Base-by-base conservation (phyloP, 495 filamentous ascomycete species). In the Aspergillus biplanus region DNA sequence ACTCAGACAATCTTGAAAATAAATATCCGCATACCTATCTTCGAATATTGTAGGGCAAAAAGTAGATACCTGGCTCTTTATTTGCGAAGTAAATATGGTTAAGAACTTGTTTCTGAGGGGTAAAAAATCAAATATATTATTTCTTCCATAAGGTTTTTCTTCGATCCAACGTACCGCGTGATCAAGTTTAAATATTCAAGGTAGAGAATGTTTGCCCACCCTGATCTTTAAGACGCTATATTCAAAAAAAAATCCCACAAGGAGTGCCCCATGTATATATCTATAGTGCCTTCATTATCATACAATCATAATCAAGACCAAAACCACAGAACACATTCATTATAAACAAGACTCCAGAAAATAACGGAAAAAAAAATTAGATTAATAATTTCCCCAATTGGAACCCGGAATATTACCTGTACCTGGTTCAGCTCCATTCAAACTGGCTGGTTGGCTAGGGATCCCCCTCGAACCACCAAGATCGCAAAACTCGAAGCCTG, bases 401-500 rank as follows among this genome's bases (percentile, higher is more conserved):
- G 52, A 12, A 33, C 52, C 50, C 60, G 39, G 53, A 48, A 62
- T 34, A 21, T 39, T 47, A 6, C 50, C 52, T 52, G 48, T 57
- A 4, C 58, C 46, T 34, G 59, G 18, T n/a, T 55, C 58, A 16
- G 52, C 61, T 33, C 39, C 63, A 37, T 33, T 59, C 37, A 58
- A 52, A 53, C 63, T 58, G 44, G 33, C 64, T 6, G 44, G n/a
- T 33, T 48, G 59, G 33, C 18, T 54, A 44, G 5, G 62, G 7
- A 60, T 61, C 0, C 63, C 34, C 27, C 67, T 39, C 15, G 57
- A 50, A 52, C 50, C 21, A 0, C 69, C 71, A 8, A 77, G 52
- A 67, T 77, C 70, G 7, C 71, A 67, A 59, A 77, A 73, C 21
- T 78, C 79, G 37, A 82, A 62, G 5, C 74, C 77, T 0, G 71